Base-by-base conservation (phyloP, 2,329 filamentous ascomycete species). In the Ophiostoma tasmaniense region DNA sequence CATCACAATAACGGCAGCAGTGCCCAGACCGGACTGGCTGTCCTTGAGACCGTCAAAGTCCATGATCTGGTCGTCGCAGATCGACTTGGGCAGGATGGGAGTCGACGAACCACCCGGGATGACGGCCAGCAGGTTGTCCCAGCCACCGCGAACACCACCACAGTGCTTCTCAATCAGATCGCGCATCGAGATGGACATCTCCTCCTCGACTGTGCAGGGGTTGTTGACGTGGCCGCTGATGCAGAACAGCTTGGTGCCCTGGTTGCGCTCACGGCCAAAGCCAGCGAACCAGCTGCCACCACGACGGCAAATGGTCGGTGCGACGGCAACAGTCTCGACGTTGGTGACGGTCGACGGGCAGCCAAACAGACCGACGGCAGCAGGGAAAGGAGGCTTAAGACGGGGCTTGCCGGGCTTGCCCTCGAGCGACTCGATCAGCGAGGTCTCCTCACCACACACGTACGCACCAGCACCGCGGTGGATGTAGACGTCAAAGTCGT, bases 181-280 rank as follows among this genome's bases (percentile, higher is more conserved):
- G 62, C 91, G 90, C 71, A 99, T 87, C 61, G 95, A 90, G 74
- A 99, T 99, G 67, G 92, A 96, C 95, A 99, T 99, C 82, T 99
- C 95, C 82, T 99, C 95, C 81, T 99, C 95, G 71, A 99, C 95
- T 0, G 95, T 98, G 80, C 88, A 92, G 68, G 95, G 95, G 84
- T 98, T 96, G 86, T 99, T 99, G 83, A 99, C 95, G 80, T 98
- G 92, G 35, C 95, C 95, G 68, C 94, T 98, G 78, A 99, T 98
- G 80, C 93, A 97, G 84, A 90, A 99, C 59, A 99, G 90, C 85
- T 99, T 99, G 73, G 95, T 99, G 76, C 95, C 95, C 75, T 92
- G 87, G 82, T 99, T 99, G 74, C 95, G 90, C 83, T 98, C 94
- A 74, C 95, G 93, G 67, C 95, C 95, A 77, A 99, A 98, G 67